A percentile compares a stretch with the other conserved stretches of the same genome.
Conservation (phyloP, 2,329 filamentous ascomycete genomes). For the Colletotrichum sp. region DNA sequence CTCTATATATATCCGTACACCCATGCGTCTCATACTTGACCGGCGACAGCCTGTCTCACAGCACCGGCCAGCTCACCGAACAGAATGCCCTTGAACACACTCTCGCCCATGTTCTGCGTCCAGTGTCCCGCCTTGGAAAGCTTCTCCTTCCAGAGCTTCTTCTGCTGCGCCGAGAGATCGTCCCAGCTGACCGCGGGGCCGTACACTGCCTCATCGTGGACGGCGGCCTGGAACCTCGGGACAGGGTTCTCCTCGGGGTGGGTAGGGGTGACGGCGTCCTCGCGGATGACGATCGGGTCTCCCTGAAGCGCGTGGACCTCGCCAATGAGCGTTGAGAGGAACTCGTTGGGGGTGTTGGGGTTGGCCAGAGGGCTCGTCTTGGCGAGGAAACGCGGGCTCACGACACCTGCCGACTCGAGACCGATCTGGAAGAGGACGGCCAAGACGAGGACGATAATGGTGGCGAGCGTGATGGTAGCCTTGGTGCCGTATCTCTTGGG, state of each 20-base stretch:
- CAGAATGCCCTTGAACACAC: slow-evolving; percentile 76
- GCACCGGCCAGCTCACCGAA: slow-evolving; percentile 75
- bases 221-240: slow-evolving; percentile 42
- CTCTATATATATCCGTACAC: neutral
- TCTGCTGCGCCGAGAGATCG: slow-evolving; percentile 67
- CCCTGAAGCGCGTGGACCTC: slow-evolving; percentile 32
- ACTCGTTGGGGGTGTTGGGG: slow-evolving; percentile 28
- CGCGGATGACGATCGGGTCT: slow-evolving; percentile 45
- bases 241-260: slow-evolving; percentile 22
- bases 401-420: slow-evolving; percentile 66
- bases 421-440: slow-evolving; percentile 67
- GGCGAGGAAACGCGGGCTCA: slow-evolving; percentile 45
- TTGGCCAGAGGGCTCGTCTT: neutral
- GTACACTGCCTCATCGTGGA: slow-evolving; percentile 53
- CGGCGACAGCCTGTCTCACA: slow-evolving; percentile 55
- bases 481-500: slow-evolving; percentile 57
- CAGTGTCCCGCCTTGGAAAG: slow-evolving; percentile 76
- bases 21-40: neutral
- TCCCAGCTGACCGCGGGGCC: slow-evolving; percentile 71
- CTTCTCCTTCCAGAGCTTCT: slow-evolving; percentile 71
- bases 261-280: slow-evolving; percentile 27
- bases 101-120: slow-evolving; percentile 80
- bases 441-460: slow-evolving; percentile 64
- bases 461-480: slow-evolving; percentile 57
- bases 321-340: slow-evolving; percentile 42